These are phyloP conservation scores for Byssothecium circinans DNA, from an alignment of 2,329 filamentous ascomycete genomes.

Conservation along the genomic window DNA sequence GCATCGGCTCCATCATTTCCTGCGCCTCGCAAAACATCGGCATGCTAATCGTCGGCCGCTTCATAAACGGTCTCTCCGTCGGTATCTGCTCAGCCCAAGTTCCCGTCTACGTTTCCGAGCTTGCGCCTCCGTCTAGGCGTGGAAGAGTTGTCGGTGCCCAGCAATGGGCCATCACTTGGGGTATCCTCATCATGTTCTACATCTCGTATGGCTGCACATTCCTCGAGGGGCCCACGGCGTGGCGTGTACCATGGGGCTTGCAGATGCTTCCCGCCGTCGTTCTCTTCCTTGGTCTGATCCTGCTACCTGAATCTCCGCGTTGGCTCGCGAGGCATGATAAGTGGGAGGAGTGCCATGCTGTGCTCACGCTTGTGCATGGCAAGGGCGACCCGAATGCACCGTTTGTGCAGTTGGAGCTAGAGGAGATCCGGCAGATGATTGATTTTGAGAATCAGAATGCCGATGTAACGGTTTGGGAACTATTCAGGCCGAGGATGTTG, in stretches of 20 bases:
- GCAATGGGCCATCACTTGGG: slow-evolving; percentile 75
- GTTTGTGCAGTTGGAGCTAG: slow-evolving; percentile 68
- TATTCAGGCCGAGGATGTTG: slow-evolving; percentile 73
- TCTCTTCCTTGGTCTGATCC: slow-evolving; percentile 53
- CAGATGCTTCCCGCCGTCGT: slow-evolving; percentile 43
- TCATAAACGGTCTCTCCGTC: slow-evolving; percentile 70
- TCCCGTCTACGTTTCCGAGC: slow-evolving; percentile 68
- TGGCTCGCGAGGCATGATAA: slow-evolving; percentile 51
- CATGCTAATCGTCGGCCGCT: slow-evolving; percentile 73
- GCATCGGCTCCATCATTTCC: slow-evolving; percentile 64
- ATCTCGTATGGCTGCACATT: slow-evolving; percentile 42
- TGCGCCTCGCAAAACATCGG: slow-evolving; percentile 65
- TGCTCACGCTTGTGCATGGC: slow-evolving; percentile 48
- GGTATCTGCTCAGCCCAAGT: slow-evolving; percentile 73
- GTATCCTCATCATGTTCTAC: slow-evolving; percentile 45
- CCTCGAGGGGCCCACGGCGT: slow-evolving; percentile 35
- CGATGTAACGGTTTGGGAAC: slow-evolving; percentile 70
- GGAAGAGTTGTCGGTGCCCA: slow-evolving; percentile 71
- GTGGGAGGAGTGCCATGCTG: slow-evolving; percentile 49
- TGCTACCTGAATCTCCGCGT: slow-evolving; percentile 51
- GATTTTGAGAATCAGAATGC: slow-evolving; percentile 72
- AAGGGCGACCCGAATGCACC: slow-evolving; percentile 65
- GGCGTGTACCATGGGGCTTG: slow-evolving; percentile 43
- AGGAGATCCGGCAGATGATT: slow-evolving; percentile 72
- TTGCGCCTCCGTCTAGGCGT: slow-evolving; percentile 60